These are phyloP conservation scores for Dryadomyces quercus-mongolicae DNA, from an alignment of 2,329 filamentous ascomycete species.

Conservation along the genomic window DNA sequence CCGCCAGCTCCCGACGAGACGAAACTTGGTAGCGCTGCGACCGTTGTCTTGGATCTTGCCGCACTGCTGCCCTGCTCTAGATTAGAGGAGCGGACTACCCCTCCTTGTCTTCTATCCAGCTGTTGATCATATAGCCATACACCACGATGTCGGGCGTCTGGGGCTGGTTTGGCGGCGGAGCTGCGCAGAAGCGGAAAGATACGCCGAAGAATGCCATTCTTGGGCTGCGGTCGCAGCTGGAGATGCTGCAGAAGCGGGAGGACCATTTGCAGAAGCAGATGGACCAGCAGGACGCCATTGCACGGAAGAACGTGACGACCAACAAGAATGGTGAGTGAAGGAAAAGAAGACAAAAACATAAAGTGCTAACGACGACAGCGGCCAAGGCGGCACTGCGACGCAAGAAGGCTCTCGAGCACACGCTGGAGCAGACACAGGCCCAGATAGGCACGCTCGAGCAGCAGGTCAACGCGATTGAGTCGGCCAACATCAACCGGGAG, in stretches of 20 bases:
- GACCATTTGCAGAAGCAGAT: slow-evolving; percentile 85
- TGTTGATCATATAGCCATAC: slow-evolving; percentile 1
- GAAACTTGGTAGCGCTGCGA: background rate
- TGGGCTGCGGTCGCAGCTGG: slow-evolving; percentile 72
- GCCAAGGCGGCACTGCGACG: slow-evolving; percentile 82
- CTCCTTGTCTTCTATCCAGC: background rate
- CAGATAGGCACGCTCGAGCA: slow-evolving; percentile 90
- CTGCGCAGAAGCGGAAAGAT: slow-evolving; percentile 79
- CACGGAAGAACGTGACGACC: slow-evolving; percentile 73
- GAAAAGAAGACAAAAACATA: slow-evolving; percentile 2
- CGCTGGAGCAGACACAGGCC: slow-evolving; percentile 76
- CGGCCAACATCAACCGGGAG: slow-evolving; percentile 97
- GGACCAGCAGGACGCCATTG: slow-evolving; percentile 79
- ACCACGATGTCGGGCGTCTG: slow-evolving; percentile 51
- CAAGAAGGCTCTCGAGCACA: slow-evolving; percentile 90
- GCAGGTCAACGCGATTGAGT: slow-evolving; percentile 94
- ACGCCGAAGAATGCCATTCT: slow-evolving; percentile 95
- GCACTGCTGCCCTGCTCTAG: background rate
- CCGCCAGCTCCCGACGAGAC: background rate
- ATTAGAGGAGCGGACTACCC: background rate
- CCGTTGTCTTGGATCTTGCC: background rate
- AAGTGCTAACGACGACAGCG: slow-evolving; percentile 38
- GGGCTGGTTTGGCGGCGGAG: slow-evolving; percentile 85
- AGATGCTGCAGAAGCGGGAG: slow-evolving; percentile 97
- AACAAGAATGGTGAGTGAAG: slow-evolving; percentile 69